Evolutionary conservation across 2,329 filamentous ascomycete genomes (phyloP), one percentile per base, ranked within the genome.

Genomic region (Hypomyces rosellus): DNA sequence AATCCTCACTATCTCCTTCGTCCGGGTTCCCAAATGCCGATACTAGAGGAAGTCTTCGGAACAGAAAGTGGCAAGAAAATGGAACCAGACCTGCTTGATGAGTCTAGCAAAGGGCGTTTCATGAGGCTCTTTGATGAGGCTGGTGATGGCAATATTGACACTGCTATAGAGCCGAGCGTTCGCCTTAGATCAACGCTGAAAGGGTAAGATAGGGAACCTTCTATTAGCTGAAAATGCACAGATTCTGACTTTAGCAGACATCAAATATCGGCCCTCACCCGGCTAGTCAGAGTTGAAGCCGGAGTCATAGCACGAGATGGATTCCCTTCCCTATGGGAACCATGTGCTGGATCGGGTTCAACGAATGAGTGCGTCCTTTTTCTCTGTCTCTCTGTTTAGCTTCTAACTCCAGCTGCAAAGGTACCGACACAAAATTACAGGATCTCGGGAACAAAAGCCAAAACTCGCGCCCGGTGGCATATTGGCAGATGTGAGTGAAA

Each of bases 1-100:
- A 46, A 46, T 36, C 45, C 45, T 25, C 45, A 33, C 18, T 39
- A 46, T 40, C 22, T 46, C 16, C 34, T 39, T 16, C 34, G 45
- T 16, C 45, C 45, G n/a, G 45, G 45, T 5, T 46, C 45, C 34
- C 45, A 46, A 33, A 34, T 46, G 34, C 45, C 34, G 4, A 30
- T 11, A 7, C 45, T 40, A 36, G 43, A 45, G 37, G 34, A 25
- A 18, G 34, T 33, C n/a, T 34, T 34, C 1, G 34, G 6, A n/a
- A 39, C 20, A 9, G 2, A 3, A 40, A 8, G 34, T 3, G 20
- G 7, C 45, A n/a, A 16, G 14, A 40, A 16, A 16, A 6, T 5
- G 13, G 45, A 39, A 33, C 33, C 20, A 3, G 14, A 38, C 11
- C 13, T 38, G 5, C 36, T 40, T 46, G 36, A 8, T 18, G 22